Conservation (phyloP, 208 protist genomes). For the Trypanosoma congolense region DNA sequence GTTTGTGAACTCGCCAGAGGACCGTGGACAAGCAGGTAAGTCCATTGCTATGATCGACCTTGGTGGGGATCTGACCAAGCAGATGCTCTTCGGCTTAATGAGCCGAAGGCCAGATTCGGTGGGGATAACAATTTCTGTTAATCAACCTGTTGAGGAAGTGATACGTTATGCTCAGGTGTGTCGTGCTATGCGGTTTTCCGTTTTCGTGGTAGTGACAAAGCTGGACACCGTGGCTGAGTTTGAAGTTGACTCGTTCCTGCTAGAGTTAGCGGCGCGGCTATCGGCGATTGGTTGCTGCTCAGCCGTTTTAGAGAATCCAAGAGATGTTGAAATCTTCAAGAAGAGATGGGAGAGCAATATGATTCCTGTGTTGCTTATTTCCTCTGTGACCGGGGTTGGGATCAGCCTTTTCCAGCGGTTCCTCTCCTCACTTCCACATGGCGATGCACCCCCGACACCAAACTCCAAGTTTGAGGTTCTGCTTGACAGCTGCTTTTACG, state of each 20-base stretch:
- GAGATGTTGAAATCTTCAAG: slow-evolving; percentile 23
- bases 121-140: slow-evolving; percentile 61
- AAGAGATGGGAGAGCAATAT: slow-evolving; percentile 31
- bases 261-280: slow-evolving; percentile 68
- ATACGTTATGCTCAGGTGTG: slow-evolving; percentile 89
- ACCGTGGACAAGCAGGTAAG: slow-evolving; percentile 30
- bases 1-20: slow-evolving; percentile 4
- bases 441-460: slow-evolving; percentile 27
- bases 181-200: slow-evolving; percentile 86
- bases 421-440: slow-evolving; percentile 30
- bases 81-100: slow-evolving; percentile 91
- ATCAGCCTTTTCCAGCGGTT: slow-evolving; percentile 50
- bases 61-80: slow-evolving; percentile 75
- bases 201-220: slow-evolving; percentile 94
- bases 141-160: slow-evolving; percentile 28
- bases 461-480: slow-evolving; percentile 73
- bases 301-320: slow-evolving; percentile 30
- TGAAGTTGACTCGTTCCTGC: slow-evolving; percentile 86
- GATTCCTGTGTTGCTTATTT: slow-evolving; percentile 65
- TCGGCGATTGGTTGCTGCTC: slow-evolving; percentile 30
- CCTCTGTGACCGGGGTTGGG: slow-evolving; percentile 46
- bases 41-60: slow-evolving; percentile 56
- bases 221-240: slow-evolving; percentile 90
- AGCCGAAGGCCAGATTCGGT: slow-evolving; percentile 89
- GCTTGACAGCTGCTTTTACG: slow-evolving; percentile 67